phyloP scores from a whole-genome alignment of 2,329 filamentous ascomycete genomes.

The Scedosporium dehoogii region DNA sequence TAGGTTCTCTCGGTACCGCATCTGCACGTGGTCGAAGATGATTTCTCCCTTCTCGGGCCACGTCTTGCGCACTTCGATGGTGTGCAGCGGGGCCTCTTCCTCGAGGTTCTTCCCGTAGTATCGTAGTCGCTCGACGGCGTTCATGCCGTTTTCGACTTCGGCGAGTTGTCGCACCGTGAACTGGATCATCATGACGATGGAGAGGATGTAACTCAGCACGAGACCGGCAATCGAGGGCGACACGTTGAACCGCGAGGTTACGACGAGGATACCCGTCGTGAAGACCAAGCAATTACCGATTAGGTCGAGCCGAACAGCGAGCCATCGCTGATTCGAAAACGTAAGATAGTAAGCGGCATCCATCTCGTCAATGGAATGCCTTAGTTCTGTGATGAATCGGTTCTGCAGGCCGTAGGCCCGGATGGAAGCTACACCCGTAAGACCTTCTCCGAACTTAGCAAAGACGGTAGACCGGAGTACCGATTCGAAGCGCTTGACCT shows the following conservation, averaged over 20 bases:
- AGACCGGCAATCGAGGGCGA: constrained; percentile 76
- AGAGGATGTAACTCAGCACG: constrained; percentile 85
- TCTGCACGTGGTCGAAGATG: constrained; percentile 62
- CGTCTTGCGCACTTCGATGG: constrained; percentile 56
- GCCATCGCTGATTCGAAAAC: constrained; percentile 91
- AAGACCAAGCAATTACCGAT: constrained; percentile 82
- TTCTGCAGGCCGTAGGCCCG: constrained; percentile 77
- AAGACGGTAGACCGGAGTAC: constrained; percentile 82
- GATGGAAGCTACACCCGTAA: constrained; percentile 76
- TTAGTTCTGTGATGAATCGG: constrained; percentile 62
- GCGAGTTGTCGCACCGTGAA: constrained; percentile 90
- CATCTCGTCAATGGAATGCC: constrained; percentile 76
- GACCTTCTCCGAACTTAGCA: constrained; percentile 81
- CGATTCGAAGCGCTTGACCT: constrained; percentile 90
- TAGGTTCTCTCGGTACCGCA: constrained; percentile 65
- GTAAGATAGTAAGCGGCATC: constrained; percentile 90
- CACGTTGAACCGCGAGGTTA: constrained; percentile 81
- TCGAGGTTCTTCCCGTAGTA: constrained; percentile 84
- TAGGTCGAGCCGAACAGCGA: constrained; percentile 73
- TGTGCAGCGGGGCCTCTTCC: constrained; percentile 78
- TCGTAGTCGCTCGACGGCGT: constrained; percentile 81
- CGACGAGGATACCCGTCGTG: constrained; percentile 78
- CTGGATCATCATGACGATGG: constrained; percentile 91
- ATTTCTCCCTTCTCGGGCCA: constrained; percentile 89
- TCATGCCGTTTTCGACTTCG: constrained; percentile 97